A percentile compares a stretch with the other conserved stretches of the same genome.
These are phyloP conservation scores for Yamadazyma pseudoaaseri DNA, from an alignment of 1,139 yeast species.

Conservation along the genomic window DNA sequence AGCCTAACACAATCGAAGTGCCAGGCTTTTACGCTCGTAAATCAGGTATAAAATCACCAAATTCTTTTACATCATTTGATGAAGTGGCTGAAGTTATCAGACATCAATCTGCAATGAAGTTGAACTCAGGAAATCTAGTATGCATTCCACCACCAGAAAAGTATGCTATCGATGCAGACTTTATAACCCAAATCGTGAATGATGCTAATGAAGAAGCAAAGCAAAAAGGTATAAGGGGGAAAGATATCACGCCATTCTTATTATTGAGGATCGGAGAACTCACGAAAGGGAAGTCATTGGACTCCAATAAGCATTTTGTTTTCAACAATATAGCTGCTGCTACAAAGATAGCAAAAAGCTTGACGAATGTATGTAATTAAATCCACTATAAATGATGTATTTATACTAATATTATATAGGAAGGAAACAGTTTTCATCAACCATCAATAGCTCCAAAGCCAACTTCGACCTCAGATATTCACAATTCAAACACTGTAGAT, in stretches of 20 bases:
- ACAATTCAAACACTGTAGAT: constrained; percentile 9
- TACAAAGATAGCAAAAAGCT: constrained; percentile 59
- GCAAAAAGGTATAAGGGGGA: constrained; percentile 58
- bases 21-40: constrained; percentile 85
- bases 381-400: too few species aligned
- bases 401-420: too few species aligned
- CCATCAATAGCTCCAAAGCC: neutral
- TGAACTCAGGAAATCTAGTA: constrained; percentile 68
- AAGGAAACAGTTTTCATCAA: neutral
- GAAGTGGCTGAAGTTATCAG: constrained; percentile 66
- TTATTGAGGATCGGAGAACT: constrained; percentile 60
- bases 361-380: constrained; percentile 35
- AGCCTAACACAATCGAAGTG: constrained; percentile 31
- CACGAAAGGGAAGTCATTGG: constrained; percentile 69
- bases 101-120: constrained; percentile 48
- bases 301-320: constrained; percentile 73
- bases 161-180: constrained; percentile 53
- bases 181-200: constrained; percentile 56
- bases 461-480: neutral
- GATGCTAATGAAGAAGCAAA: constrained; percentile 60
- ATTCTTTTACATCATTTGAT: constrained; percentile 47
- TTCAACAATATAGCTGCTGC: constrained; percentile 73
- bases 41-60: constrained; percentile 74
- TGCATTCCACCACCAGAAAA: constrained; percentile 81
- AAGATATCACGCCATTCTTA: constrained; percentile 76